These are phyloP conservation scores for Trichoderma sp. DNA, from an alignment of 2,329 filamentous ascomycete species.

Conservation along the genomic window DNA sequence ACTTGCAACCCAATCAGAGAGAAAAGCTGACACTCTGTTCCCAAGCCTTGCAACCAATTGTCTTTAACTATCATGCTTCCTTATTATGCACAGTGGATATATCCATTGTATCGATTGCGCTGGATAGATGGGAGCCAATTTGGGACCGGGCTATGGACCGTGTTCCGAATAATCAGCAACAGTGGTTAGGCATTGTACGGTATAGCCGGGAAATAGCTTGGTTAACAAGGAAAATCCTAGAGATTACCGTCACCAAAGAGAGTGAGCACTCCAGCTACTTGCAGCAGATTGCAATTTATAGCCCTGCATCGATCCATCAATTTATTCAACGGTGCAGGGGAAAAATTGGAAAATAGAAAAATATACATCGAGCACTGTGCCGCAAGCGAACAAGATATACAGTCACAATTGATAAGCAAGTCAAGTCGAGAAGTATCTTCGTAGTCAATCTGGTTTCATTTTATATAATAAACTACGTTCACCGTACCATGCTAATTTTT, in stretches of 20 bases:
- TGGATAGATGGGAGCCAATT: not conserved
- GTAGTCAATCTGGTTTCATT: no score
- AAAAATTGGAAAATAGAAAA: no score
- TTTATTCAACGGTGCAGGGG: not conserved
- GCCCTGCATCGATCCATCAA: not conserved
- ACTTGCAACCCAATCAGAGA: rapidly evolving
- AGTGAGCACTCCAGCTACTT: not conserved
- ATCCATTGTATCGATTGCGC: not conserved
- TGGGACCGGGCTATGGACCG: not conserved
- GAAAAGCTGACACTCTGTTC: not conserved
- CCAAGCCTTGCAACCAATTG: not conserved
- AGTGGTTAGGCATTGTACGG: not conserved
- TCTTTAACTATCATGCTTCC: not conserved
- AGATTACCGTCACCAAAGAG: not conserved
- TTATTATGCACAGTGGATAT: not conserved
- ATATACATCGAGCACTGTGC: no score
- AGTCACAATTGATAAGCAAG: no score
- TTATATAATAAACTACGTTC: no score
- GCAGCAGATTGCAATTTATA: not conserved
- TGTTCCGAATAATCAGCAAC: not conserved
- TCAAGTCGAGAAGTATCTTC: no score
- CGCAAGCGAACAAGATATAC: no score
- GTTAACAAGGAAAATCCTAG: not conserved
- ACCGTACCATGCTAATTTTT: no score
- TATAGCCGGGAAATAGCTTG: not conserved